Evolutionary conservation across 345 rosid genomes (phyloP), one percentile per base, ranked within the genome.

Genomic region (Salix arbutifolia): DNA sequence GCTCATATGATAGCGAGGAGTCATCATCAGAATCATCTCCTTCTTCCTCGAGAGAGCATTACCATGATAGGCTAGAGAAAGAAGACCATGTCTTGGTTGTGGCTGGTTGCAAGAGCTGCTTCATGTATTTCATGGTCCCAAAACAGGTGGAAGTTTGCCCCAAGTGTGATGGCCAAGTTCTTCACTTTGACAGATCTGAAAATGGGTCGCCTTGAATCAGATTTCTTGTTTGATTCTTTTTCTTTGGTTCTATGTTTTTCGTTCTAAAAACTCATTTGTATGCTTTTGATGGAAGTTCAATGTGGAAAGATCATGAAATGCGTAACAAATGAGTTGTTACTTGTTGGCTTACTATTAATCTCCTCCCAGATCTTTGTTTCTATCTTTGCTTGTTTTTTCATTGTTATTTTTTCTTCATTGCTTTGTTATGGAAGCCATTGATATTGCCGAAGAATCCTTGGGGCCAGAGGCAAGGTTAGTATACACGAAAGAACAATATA

Each of bases 41-140:
- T 69, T 74, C 83, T 11, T 77, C 81, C 35, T 80, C 87, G 4
- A 86, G 82, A 82, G 86, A 85, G 37, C 66, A 77, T 67, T 68
- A 72, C 19, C 74, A 73, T 40, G 67, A 60, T 44, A 66, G 62
- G 21, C 76, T 31, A 38, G 84, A 77, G 48, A 84, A 81, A 69
- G 83, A 87, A 52, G 88, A 86, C 21, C 84, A 78, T 26, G 94
- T 91, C 23, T 78, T 94, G 81, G 99, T 94, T 23, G 97, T 94
- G 11, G 97, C 89, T 16, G 99, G 99, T 74, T 94, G 99, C 92
- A 93, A 93, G 82, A 88, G 89, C 84, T 95, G 99, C 82, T 85
- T 89, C 19, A 95, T 95, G 94, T 94, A 94, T 74, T 88, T 85
- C 88, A 92, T 94, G 99, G 91, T 94, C 14, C 96, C 99, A 7